These are phyloP conservation scores for Tilletia indica DNA, from an alignment of 1,284 basidiomycete species.

Conservation along the genomic window DNA sequence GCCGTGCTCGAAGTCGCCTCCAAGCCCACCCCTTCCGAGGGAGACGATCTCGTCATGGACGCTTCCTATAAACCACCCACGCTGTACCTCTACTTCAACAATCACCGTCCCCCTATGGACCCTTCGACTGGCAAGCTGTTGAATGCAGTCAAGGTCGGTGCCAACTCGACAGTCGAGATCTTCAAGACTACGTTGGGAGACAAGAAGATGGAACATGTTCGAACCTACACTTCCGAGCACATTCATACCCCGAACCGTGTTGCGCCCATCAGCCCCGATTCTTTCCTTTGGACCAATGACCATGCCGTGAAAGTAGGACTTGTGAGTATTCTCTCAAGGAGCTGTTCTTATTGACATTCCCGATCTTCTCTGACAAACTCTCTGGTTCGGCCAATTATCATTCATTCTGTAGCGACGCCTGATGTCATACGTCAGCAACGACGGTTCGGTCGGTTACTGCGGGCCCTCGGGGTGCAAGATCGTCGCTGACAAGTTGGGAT, in stretches of 20 bases:
- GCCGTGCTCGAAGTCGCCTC: slow-evolving; percentile 60
- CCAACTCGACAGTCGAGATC: slow-evolving; percentile 71
- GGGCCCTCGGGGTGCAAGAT: slow-evolving; percentile 41
- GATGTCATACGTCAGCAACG: slow-evolving; percentile 27
- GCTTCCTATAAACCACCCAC: slow-evolving; percentile 18
- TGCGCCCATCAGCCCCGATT: slow-evolving; percentile 59
- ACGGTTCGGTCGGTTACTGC: slow-evolving; percentile 34
- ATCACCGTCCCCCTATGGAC: slow-evolving; percentile 41
- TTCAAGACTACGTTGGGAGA: slow-evolving; percentile 65
- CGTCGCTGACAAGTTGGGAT: slow-evolving; percentile 29
- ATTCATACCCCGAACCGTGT: slow-evolving; percentile 72
- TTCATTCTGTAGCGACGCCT: slow-evolving; percentile 15
- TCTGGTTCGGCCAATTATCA: background rate
- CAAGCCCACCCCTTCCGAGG: slow-evolving; percentile 27
- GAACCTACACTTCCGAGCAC: slow-evolving; percentile 63
- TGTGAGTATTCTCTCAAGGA: slow-evolving; percentile 18
- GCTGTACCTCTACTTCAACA: slow-evolving; percentile 43
- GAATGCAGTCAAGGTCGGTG: slow-evolving; percentile 61
- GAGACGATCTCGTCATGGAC: slow-evolving; percentile 2
- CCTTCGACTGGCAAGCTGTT: slow-evolving; percentile 24
- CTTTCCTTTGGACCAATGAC: slow-evolving; percentile 47
- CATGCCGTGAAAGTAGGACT: slow-evolving; percentile 35
- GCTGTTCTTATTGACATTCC: background rate
- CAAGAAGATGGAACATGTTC: slow-evolving; percentile 62
- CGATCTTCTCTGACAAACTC: background rate